phyloP scores from a whole-genome alignment of 2,329 filamentous ascomycete genomes.

The Didymella lethalis region DNA sequence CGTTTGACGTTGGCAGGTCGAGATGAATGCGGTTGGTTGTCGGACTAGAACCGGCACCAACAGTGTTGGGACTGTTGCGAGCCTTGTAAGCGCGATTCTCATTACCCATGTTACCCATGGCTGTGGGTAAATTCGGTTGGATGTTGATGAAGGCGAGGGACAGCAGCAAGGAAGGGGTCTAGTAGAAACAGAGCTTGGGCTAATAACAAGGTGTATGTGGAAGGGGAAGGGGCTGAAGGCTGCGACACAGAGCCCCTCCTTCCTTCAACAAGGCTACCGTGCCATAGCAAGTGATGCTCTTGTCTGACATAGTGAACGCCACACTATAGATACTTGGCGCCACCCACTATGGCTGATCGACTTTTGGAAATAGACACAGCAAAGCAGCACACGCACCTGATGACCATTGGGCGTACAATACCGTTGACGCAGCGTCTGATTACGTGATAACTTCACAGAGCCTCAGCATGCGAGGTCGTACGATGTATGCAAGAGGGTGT shows the following conservation, averaged over 20 bases:
- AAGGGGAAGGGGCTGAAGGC: no score
- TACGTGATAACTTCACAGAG: conserved; percentile 4
- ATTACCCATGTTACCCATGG: conserved; percentile 37
- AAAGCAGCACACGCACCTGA: conserved; percentile 11
- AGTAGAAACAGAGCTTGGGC: no score
- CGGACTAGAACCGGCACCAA: conserved; percentile 13
- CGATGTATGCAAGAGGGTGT: conserved; percentile 20
- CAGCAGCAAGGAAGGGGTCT: neutral
- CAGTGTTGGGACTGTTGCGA: conserved; percentile 29
- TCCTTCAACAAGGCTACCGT: neutral
- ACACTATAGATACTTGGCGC: no score
- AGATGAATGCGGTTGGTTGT: conserved; percentile 39
- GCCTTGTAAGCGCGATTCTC: conserved; percentile 41
- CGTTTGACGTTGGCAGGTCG: conserved; percentile 44
- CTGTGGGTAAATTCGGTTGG: neutral
- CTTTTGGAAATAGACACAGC: neutral
- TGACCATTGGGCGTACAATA: conserved; percentile 4
- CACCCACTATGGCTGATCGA: conserved; percentile 9
- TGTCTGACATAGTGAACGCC: conserved; percentile 7
- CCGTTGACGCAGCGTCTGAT: neutral
- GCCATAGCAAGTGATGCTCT: conserved; percentile 1
- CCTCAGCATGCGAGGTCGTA: conserved; percentile 13
- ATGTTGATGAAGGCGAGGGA: neutral
- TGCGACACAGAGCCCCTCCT: neutral
- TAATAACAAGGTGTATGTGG: neutral